These are phyloP conservation scores for Tuber magnatum DNA, from an alignment of 495 filamentous ascomycete species.

Conservation along the genomic window DNA sequence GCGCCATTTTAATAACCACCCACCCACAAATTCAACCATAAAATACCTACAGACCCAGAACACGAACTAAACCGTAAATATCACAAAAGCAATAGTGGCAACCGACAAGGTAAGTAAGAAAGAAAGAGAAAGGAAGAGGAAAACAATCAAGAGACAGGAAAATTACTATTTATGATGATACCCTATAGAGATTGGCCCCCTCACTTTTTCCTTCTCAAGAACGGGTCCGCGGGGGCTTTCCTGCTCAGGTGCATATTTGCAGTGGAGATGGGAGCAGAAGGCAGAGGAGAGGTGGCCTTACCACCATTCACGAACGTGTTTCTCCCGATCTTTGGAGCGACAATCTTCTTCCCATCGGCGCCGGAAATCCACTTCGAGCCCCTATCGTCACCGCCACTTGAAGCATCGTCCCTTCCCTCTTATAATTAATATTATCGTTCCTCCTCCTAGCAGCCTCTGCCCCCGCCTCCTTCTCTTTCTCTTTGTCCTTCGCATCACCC, in stretches of 20 bases:
- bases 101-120: neutral
- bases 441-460: conserved; percentile 76
- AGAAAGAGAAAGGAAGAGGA: neutral
- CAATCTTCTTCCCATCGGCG: conserved; percentile 9
- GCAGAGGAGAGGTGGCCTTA: neutral
- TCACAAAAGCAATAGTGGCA: neutral
- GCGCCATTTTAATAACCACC: conserved; percentile 1
- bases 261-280: neutral
- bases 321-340: conserved; percentile 7
- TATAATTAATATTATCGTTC: conserved; percentile 45
- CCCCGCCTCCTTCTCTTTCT: conserved; percentile 93
- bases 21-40: neutral
- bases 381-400: neutral
- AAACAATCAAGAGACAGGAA: neutral
- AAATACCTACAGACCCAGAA: neutral
- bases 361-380: conserved; percentile 19
- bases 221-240: conserved; percentile 14
- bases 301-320: neutral
- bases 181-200: neutral
- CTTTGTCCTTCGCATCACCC: conserved; percentile 47
- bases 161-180: neutral
- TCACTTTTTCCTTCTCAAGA: conserved; percentile 18
- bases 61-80: neutral
- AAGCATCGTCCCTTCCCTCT: conserved; percentile 10
- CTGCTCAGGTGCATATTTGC: conserved; percentile 1